These are phyloP conservation scores for Sporothrix protearum DNA, from an alignment of 2,329 filamentous ascomycete species.

Conservation along the genomic window DNA sequence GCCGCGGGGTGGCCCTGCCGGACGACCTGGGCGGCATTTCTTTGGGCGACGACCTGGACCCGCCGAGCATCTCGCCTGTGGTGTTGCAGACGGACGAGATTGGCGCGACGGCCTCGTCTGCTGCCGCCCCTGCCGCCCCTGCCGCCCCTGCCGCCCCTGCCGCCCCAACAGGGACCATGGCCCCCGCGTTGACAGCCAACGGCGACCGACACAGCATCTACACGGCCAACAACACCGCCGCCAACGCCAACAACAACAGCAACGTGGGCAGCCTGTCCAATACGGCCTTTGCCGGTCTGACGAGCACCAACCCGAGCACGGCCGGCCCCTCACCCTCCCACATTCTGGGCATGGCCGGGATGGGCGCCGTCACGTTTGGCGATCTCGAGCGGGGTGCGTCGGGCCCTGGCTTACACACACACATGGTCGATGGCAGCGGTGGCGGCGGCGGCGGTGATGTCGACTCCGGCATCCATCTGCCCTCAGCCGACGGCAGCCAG, in stretches of 20 bases:
- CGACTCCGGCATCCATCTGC: constrained; percentile 22
- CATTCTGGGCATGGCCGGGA: constrained; percentile 9
- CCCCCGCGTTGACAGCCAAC: background rate
- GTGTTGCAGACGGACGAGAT: constrained; percentile 11
- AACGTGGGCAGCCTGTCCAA: background rate
- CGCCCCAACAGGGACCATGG: too few relatives aligned
- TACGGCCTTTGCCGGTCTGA: background rate
- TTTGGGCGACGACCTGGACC: background rate
- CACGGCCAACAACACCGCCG: background rate
- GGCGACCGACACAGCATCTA: background rate
- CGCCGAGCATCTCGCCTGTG: constrained; percentile 4
- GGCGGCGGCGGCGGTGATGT: constrained; percentile 3
- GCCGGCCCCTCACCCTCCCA: constrained; percentile 1
- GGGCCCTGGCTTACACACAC: background rate
- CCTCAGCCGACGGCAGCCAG: constrained; percentile 13
- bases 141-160: too few relatives aligned
- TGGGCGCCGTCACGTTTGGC: background rate
- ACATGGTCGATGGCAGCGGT: background rate
- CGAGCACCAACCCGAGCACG: constrained; percentile 5
- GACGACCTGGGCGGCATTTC: constrained; percentile 8
- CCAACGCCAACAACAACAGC: background rate
- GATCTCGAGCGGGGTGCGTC: background rate
- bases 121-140: too few relatives aligned
- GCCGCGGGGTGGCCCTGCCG: constrained; percentile 11
- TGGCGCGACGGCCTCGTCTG: too few relatives aligned